Evolutionary conservation across 768 basidiomycete genomes (phyloP).

Genomic region (Panus rudis): DNA sequence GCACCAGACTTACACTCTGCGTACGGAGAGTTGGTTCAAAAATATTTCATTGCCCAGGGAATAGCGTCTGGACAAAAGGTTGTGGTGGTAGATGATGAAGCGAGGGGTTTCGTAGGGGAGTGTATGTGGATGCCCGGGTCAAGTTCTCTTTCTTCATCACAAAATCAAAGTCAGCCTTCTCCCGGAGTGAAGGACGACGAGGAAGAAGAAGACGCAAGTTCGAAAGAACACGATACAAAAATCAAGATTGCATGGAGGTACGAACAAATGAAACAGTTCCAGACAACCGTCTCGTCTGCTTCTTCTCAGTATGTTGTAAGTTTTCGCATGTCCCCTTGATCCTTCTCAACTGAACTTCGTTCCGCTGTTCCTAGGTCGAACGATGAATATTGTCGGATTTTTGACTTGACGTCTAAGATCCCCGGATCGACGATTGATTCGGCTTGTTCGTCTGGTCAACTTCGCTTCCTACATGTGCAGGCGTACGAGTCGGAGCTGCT

Average conservation of each 20-base stretch:
- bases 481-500: conserved; percentile 11
- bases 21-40: conserved; percentile 78
- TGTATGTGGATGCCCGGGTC: conserved; percentile 72
- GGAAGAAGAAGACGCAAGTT: conserved; percentile 27
- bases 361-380: conserved; percentile 30
- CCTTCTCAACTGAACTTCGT: conserved; percentile 6
- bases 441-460: conserved; percentile 31
- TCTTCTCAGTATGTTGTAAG: conserved; percentile 45
- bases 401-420: conserved; percentile 66
- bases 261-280: conserved; percentile 86
- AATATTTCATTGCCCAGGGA: conserved; percentile 88
- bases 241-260: conserved; percentile 99
- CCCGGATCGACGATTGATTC: conserved; percentile 43
- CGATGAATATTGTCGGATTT: conserved; percentile 59
- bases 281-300: conserved; percentile 69
- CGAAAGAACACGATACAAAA: conserved; percentile 41
- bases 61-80: conserved; percentile 65
- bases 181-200: conserved; percentile 22
- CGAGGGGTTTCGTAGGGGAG: conserved; percentile 51
- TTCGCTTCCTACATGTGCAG: conserved; percentile 27
- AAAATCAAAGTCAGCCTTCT: conserved; percentile 9
- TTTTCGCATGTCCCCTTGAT: conserved; percentile 7
- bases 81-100: conserved; percentile 56
- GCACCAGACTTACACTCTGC: conserved; percentile 85
- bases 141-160: conserved; percentile 11